Evolutionary conservation across 306 rosid species (phyloP), one percentile per base, ranked within the genome.

Genomic region (Neltuma alba): DNA sequence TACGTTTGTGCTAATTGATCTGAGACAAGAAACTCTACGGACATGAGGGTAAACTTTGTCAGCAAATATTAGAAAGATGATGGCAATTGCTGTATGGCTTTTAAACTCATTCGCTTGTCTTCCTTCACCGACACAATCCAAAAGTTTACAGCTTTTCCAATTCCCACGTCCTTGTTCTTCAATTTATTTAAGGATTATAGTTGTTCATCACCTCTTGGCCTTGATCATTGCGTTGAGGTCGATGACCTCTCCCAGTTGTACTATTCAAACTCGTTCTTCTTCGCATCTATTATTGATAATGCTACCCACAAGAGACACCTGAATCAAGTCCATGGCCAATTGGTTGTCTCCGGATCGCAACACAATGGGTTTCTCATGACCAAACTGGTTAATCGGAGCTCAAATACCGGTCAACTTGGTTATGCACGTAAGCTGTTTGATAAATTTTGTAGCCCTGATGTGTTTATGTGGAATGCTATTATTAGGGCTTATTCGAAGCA

Each of bases 371-470:
- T 86, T 77, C 79, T 89, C 48, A 78, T 85, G 20, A 82, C 90
- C 15, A 91, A 86, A 77, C 52, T 89, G 48, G 88, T 88, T 12
- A 89, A 85, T 64, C 27, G 55, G 5, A 30, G 85, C 45, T 82
- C 89, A 9, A 84, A 89, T 82, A 30, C 85, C 11, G 91, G 92
- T 25, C 74, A 62, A 3, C 60, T 85, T 76, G n/a, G 48, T 4
- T 85, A 91, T 79, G 93, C 97, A 41, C 88, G 91, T 3, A 86
- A 88, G 79, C 10, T 91, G 87, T 89, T 91, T 41, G 92, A 91
- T 68, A 80, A 82, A 83, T 89, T 89, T 80, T 15, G 45, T 9
- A 23, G 76, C 55, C 90, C 89, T 0, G 82, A 85, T 66, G 86
- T 88, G 77, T 91, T 86, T 77, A 30, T 88, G 83, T 92, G 92